Evolutionary conservation across 176 grass and related monocot genomes (phyloP).

Genomic region (Stipa capillata): DNA sequence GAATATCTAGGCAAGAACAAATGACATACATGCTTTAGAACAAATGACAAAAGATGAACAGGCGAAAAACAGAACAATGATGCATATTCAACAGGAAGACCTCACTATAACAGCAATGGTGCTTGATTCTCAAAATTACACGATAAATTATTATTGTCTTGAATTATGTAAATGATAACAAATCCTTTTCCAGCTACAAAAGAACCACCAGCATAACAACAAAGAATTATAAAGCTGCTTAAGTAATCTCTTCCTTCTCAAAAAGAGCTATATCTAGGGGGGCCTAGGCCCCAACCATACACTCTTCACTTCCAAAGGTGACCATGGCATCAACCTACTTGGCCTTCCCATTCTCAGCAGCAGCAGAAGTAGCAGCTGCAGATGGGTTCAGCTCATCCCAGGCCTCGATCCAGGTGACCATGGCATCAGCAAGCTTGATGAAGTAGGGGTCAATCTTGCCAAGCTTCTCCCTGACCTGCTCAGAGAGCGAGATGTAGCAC

Average conservation of each 20-base stretch:
- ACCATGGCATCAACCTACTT: conserved; percentile 10
- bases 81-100: neutral
- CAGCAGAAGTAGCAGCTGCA: neutral
- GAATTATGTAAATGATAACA: conserved; percentile 43
- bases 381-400: conserved; percentile 83
- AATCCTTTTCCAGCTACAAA: conserved; percentile 45
- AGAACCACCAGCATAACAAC: conserved; percentile 30
- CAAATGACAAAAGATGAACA: too few relatives aligned
- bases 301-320: conserved; percentile 9
- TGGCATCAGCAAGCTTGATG: conserved; percentile 75
- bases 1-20: neutral
- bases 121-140: conserved; percentile 39
- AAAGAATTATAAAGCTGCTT: conserved; percentile 44
- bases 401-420: conserved; percentile 92
- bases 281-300: conserved; percentile 24
- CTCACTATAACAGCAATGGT: neutral
- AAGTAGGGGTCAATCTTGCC: conserved; percentile 62
- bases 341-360: conserved; percentile 31
- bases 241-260: conserved; percentile 40
- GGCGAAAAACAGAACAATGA: neutral
- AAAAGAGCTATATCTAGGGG: conserved; percentile 50
- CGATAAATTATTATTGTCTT: conserved; percentile 36
- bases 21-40: too few relatives aligned
- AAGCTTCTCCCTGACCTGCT: conserved; percentile 72
- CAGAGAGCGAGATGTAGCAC: conserved; percentile 68